Evolutionary conservation across 2,329 filamentous ascomycete species (phyloP).

Genomic region (Shiraia sp.): DNA sequence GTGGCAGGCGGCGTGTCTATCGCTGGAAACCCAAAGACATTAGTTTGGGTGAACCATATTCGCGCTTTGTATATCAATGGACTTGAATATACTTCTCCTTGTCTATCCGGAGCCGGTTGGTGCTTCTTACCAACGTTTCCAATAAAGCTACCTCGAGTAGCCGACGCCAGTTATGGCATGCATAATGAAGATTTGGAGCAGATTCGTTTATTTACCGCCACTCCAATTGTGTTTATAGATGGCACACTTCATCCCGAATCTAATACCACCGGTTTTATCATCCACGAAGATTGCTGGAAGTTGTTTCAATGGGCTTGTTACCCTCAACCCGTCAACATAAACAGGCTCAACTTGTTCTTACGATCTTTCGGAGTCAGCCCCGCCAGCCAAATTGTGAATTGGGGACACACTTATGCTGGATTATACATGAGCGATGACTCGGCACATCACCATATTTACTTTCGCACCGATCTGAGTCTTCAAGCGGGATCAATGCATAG

Average conservation of each 20-base stretch:
- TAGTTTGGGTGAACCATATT: no score
- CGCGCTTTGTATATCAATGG: no score
- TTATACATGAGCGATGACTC: background rate
- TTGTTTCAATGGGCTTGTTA: constrained; percentile 2
- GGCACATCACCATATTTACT: background rate
- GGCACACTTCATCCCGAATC: background rate
- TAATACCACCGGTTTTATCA: constrained; percentile 1
- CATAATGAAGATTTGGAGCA: no score
- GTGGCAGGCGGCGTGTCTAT: no score
- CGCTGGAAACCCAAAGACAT: no score
- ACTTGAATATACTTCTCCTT: no score
- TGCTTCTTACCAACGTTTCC: no score
- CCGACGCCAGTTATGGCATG: no score
- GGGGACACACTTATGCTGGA: constrained; percentile 7
- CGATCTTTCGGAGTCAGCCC: constrained; percentile 6
- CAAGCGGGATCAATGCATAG: background rate
- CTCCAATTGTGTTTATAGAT: constrained; percentile 1
- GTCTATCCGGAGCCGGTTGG: no score
- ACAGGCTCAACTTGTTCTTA: constrained; percentile 3
- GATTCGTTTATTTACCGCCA: background rate
- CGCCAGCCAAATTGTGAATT: constrained; percentile 1
- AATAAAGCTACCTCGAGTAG: no score
- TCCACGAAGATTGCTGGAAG: constrained; percentile 4
- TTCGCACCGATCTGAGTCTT: background rate
- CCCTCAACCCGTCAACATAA: constrained; percentile 2